Conservation (phyloP, 805 yeast genomes). For the Metschnikowia koreensis region DNA sequence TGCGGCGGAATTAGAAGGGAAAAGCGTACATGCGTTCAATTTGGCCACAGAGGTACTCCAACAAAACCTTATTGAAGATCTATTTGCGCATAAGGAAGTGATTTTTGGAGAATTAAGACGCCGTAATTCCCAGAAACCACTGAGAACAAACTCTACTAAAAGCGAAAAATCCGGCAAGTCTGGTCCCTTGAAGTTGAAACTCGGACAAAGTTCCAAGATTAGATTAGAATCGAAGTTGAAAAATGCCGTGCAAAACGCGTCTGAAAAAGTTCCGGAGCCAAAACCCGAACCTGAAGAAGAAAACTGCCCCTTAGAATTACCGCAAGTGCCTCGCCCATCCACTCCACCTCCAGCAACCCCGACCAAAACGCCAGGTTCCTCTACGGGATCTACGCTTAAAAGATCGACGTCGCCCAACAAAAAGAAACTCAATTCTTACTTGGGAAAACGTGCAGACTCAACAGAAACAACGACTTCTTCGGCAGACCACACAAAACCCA, state of each 20-base stretch:
- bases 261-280: background rate
- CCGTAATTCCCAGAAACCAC: slow-evolving; percentile 26
- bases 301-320: background rate
- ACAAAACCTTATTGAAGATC: slow-evolving; percentile 56
- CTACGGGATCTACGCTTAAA: slow-evolving; percentile 21
- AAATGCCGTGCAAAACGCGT: slow-evolving; percentile 6
- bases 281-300: background rate
- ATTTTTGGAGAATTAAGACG: slow-evolving; percentile 63
- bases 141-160: slow-evolving; percentile 10
- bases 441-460: background rate
- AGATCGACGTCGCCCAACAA: slow-evolving; percentile 42
- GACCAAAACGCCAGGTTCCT: slow-evolving; percentile 8
- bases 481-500: background rate
- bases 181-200: slow-evolving; percentile 4
- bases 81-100: slow-evolving; percentile 55
- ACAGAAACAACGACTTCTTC: background rate
- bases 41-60: slow-evolving; percentile 33
- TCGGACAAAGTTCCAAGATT: slow-evolving; percentile 7
- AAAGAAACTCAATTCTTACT: slow-evolving; percentile 21
- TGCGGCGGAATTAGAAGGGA: slow-evolving; percentile 16
- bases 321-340: slow-evolving; percentile 19
- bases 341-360: slow-evolving; percentile 19
- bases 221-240: slow-evolving; percentile 14
- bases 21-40: slow-evolving; percentile 13
- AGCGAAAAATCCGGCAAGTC: background rate